Evolutionary conservation across 1,284 basidiomycete genomes (phyloP), one percentile per base, ranked within the genome.

Genomic region (Exobasidium rhododendri): DNA sequence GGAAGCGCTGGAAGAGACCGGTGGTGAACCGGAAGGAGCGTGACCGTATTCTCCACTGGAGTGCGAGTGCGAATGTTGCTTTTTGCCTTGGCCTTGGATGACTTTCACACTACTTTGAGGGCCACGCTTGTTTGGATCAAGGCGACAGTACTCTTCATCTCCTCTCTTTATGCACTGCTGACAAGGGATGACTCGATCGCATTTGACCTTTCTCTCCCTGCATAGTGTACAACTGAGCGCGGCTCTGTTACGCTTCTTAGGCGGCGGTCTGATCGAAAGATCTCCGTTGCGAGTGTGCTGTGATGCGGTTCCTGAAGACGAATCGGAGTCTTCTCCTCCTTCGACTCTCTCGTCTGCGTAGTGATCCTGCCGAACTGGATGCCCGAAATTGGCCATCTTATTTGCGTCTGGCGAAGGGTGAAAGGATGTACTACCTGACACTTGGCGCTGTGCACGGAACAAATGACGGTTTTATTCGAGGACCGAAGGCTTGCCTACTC

Each of bases 161-260:
- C 73, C 77, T 17, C 77, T 64, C 56, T 78, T 77, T 65, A 73
- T 62, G 60, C 77, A 79, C 44, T 76, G 76, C 10, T 70, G 67
- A 57, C 77, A 79, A 1, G 77, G 77, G 5, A 73, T 68, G 13
- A 68, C 66, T 2, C 77, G 68, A 49, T 73, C 68, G 43, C 76
- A 78, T 44, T 76, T 75, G 64, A 78, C 75, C 62, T 78, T 78
- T 46, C 76, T 68, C 54, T 78, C 74, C 29, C 75, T 58, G 55
- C 73, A 77, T 0, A 66, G 59, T 6, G 69, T 65, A 52, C 75
- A 78, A 10, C 71, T 75, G 13, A 78, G 67, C 24, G 75, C 73
- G 47, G 71, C 69, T 2, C 75, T 58, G 50, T 77, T 75, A 49
- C 75, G 66, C 46, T 73, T 73, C 58, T 69, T 69, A 3, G 69